Evolutionary conservation across 2,329 filamentous ascomycete genomes (phyloP).

Genomic region (Phoma sp.): DNA sequence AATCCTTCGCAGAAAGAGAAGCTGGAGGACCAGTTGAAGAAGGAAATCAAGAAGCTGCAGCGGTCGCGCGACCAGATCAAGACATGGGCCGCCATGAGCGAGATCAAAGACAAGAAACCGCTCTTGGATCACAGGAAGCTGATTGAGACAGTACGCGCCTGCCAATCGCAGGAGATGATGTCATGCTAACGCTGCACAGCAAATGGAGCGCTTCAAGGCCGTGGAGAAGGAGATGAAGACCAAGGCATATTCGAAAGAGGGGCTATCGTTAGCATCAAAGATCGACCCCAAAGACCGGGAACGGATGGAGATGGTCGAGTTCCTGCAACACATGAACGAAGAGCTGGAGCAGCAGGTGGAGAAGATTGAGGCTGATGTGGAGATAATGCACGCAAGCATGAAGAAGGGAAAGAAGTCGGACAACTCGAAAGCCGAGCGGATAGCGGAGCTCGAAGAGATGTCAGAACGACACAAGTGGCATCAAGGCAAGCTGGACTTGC

Average conservation of each 20-base stretch:
- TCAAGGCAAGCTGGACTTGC: constrained; percentile 87
- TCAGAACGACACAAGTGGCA: constrained; percentile 98
- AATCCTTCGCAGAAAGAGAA: constrained; percentile 98
- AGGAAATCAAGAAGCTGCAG: constrained; percentile 99
- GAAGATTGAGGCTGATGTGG: constrained; percentile 86
- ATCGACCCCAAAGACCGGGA: constrained; percentile 98
- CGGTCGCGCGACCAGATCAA: constrained; percentile 98
- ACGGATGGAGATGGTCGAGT: constrained; percentile 86
- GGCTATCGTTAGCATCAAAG: constrained; percentile 87
- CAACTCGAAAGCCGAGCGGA: constrained; percentile 79
- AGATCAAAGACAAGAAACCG: constrained; percentile 99
- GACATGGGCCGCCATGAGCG: constrained; percentile 97
- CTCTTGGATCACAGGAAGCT: constrained; percentile 91
- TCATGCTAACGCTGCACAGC: constrained; percentile 62
- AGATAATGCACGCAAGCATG: constrained; percentile 83
- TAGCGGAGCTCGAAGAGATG: constrained; percentile 82
- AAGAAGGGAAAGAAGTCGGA: constrained; percentile 94
- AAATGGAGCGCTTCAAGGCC: constrained; percentile 99
- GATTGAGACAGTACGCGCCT: constrained; percentile 85
- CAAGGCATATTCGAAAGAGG: constrained; percentile 98
- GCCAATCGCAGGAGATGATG: constrained; percentile 10
- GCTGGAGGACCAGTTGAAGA: constrained; percentile 95
- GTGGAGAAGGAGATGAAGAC: constrained; percentile 99
- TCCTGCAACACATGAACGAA: constrained; percentile 85
- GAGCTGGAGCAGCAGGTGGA: constrained; percentile 95